A percentile compares a stretch with the other conserved stretches of the same genome.
phyloP scores from a whole-genome alignment of 2,329 filamentous ascomycete species.

The Fusarium decemcellulare region DNA sequence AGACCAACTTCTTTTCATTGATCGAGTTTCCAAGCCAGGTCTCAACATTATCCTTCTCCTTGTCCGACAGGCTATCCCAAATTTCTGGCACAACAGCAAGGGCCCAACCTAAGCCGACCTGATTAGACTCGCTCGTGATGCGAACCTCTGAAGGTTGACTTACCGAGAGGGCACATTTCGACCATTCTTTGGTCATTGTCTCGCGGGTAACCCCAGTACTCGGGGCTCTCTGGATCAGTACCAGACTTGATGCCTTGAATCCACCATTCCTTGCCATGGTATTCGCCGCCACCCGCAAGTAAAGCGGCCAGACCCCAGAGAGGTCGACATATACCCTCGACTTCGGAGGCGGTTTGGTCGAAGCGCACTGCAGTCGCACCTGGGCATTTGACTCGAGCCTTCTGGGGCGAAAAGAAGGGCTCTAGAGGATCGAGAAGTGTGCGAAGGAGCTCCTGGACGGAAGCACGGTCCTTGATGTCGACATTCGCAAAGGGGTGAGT shows the following conservation, averaged over 20 bases:
- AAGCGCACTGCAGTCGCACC: constrained; percentile 82
- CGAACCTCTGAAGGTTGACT: neutral
- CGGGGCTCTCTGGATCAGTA: constrained; percentile 76
- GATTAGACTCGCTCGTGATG: constrained; percentile 9
- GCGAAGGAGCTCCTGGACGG: constrained; percentile 72
- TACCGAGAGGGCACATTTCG: constrained; percentile 83
- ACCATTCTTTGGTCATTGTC: constrained; percentile 89
- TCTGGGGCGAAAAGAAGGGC: constrained; percentile 78
- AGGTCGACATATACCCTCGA: constrained; percentile 82
- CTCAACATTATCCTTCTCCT: constrained; percentile 76
- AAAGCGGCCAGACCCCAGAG: constrained; percentile 82
- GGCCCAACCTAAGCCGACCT: constrained; percentile 67
- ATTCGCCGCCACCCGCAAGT: constrained; percentile 77
- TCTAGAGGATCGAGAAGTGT: constrained; percentile 79
- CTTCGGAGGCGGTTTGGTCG: constrained; percentile 82
- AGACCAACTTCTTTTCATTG: constrained; percentile 78
- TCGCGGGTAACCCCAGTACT: constrained; percentile 84
- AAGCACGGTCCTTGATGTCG: constrained; percentile 64
- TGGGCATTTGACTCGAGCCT: constrained; percentile 75
- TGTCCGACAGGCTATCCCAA: constrained; percentile 75
- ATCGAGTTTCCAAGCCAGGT: constrained; percentile 81
- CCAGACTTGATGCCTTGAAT: constrained; percentile 79
- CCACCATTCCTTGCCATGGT: constrained; percentile 73
- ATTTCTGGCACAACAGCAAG: constrained; percentile 77
- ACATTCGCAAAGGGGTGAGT: constrained; percentile 70